Percentiles rank a stretch among this genome's conserved stretches.
Conservation (phyloP, 257 asterid genomes). For the Lycium ferocissimum region DNA sequence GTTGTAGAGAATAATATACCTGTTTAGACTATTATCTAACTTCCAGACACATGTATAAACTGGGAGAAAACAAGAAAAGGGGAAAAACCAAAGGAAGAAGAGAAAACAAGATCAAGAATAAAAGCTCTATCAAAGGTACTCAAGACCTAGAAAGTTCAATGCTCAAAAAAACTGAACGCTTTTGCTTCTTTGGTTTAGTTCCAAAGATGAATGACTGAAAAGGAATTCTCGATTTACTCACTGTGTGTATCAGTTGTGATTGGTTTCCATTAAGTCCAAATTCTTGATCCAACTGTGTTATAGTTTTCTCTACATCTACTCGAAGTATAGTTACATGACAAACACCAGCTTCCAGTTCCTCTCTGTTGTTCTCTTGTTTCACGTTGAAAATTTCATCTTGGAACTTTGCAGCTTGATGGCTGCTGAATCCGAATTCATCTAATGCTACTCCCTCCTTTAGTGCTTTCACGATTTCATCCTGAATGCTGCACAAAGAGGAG, state of each 20-base stretch:
- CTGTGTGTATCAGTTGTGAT: conserved; percentile 51
- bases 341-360: conserved; percentile 69
- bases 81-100: too few relatives aligned
- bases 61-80: neutral
- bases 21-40: neutral
- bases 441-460: conserved; percentile 64
- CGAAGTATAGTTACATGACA: conserved; percentile 63
- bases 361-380: conserved; percentile 89
- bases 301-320: conserved; percentile 59
- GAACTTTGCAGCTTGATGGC: conserved; percentile 88
- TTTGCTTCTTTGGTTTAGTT: conserved; percentile 63
- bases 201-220: conserved; percentile 77
- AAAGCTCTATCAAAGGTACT: conserved; percentile 38
- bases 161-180: conserved; percentile 67
- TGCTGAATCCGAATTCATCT: conserved; percentile 65
- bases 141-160: conserved; percentile 58
- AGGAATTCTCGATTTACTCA: conserved; percentile 59
- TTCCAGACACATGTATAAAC: conserved; percentile 7
- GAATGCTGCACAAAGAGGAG: conserved; percentile 71
- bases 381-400: conserved; percentile 88
- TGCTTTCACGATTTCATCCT: conserved; percentile 71
- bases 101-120: conserved; percentile 34
- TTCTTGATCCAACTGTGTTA: conserved; percentile 66
- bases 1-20: neutral
- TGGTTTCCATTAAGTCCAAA: conserved; percentile 63